Evolutionary conservation across 305 asterid species (phyloP).

Genomic region (Andrographis paniculata): DNA sequence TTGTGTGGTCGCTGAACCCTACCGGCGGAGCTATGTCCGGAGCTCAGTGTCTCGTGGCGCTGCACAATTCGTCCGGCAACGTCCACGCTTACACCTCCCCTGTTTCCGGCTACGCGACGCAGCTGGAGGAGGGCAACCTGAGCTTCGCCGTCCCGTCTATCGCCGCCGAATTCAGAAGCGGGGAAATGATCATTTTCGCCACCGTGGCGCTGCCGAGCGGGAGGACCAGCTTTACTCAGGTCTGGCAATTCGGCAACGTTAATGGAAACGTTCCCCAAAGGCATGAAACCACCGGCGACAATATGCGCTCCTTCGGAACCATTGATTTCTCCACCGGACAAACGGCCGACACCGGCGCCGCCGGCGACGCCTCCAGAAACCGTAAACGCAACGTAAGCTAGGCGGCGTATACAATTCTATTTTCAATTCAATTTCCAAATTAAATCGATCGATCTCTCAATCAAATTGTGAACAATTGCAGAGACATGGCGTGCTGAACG

Average conservation of each 20-base stretch:
- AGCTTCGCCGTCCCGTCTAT: constrained; percentile 51
- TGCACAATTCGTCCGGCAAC: constrained; percentile 20
- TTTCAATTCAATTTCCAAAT: not conserved
- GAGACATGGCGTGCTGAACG: not conserved
- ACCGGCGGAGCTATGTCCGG: constrained; percentile 30
- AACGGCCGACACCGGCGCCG: constrained; percentile 2
- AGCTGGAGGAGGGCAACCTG: constrained; percentile 28
- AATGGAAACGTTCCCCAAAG: constrained; percentile 11
- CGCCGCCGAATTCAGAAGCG: constrained; percentile 26
- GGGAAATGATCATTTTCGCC: constrained; percentile 51
- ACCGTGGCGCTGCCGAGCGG: constrained; percentile 44
- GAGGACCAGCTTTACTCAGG: constrained; percentile 43
- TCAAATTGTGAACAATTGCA: not conserved
- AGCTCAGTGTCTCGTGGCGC: constrained; percentile 58
- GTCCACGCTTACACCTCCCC: constrained; percentile 51
- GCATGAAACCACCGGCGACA: constrained; percentile 22
- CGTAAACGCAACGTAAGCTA: constrained; percentile 45
- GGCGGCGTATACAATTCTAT: too few relatives aligned
- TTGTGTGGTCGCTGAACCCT: constrained; percentile 60
- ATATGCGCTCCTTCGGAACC: constrained; percentile 24
- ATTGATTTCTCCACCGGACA: constrained; percentile 51
- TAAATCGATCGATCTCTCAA: too few relatives aligned
- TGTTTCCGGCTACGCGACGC: not conserved
- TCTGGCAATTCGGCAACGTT: constrained; percentile 67
- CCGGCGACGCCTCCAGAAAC: constrained; percentile 22